Evolutionary conservation across 352 stramenopile species (phyloP).

Genomic region (Pythium pyrilobum): DNA sequence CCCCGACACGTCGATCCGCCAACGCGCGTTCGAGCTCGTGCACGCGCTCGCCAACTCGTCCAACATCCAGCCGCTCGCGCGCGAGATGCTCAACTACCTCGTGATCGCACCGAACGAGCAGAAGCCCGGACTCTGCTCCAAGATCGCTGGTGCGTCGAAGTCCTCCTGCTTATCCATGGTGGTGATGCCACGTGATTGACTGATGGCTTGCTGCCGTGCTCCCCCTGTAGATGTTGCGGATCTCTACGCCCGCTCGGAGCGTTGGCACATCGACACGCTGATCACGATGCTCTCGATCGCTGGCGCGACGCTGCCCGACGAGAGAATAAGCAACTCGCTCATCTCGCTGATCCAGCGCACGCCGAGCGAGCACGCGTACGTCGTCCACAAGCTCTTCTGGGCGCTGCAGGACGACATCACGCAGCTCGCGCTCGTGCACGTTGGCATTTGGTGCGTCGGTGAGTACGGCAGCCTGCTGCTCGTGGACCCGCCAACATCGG

Average conservation of each 20-base stretch:
- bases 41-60: conserved; percentile 97
- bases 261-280: conserved; percentile 96
- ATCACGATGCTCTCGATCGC: conserved; percentile 99
- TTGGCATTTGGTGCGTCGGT: conserved; percentile 98
- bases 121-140: conserved; percentile 92
- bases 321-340: conserved; percentile 93
- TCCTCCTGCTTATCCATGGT: neutral
- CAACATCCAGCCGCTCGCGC: conserved; percentile 95
- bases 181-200: neutral
- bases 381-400: conserved; percentile 97
- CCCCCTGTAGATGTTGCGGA: conserved; percentile 61
- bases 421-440: conserved; percentile 95
- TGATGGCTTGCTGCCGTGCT: neutral
- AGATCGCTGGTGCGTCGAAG: conserved; percentile 90
- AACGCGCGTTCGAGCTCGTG: conserved; percentile 98
- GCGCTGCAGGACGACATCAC: conserved; percentile 93
- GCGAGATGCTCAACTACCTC: conserved; percentile 99
- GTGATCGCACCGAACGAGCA: conserved; percentile 96
- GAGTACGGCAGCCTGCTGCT: conserved; percentile 95
- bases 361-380: conserved; percentile 88
- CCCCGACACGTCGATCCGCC: conserved; percentile 97
- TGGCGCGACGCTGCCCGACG: conserved; percentile 87
- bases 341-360: conserved; percentile 95
- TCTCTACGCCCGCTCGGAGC: conserved; percentile 72
- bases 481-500: conserved; percentile 42